phyloP scores from a whole-genome alignment of 176 grass and related monocot genomes.

The Phoenix roebelenii region DNA sequence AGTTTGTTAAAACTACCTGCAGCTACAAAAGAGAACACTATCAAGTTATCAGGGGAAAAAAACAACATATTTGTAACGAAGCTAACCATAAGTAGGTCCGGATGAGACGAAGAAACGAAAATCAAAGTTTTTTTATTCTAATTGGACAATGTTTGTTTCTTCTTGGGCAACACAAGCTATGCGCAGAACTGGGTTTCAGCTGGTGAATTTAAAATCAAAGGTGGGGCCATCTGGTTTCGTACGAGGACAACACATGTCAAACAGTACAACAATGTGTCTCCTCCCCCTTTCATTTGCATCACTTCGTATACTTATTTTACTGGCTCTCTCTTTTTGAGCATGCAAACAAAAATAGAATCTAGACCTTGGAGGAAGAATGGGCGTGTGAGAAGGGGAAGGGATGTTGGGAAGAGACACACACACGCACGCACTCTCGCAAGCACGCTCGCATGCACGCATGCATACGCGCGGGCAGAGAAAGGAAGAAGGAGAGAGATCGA shows the following conservation, averaged over 20 bases:
- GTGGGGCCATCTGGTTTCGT: conserved; percentile 5
- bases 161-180: no score
- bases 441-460: no score
- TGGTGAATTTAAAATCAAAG: neutral
- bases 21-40: neutral
- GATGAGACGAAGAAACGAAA: no score
- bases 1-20: neutral
- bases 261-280: neutral
- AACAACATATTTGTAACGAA: no score
- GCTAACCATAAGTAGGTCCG: no score
- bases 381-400: neutral
- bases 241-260: conserved; percentile 2
- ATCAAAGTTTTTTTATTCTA: no score
- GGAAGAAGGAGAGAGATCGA: no score
- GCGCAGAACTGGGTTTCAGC: neutral
- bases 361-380: neutral
- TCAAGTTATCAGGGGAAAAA: no score
- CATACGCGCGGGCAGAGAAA: no score
- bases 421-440: neutral
- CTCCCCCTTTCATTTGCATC: conserved; percentile 9
- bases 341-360: conserved; percentile 9
- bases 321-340: conserved; percentile 8
- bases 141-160: no score
- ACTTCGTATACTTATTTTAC: conserved; percentile 2
- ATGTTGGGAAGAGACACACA: neutral